Conservation (phyloP, 169 alveolate species). For the Eimeria falciformis region DNA sequence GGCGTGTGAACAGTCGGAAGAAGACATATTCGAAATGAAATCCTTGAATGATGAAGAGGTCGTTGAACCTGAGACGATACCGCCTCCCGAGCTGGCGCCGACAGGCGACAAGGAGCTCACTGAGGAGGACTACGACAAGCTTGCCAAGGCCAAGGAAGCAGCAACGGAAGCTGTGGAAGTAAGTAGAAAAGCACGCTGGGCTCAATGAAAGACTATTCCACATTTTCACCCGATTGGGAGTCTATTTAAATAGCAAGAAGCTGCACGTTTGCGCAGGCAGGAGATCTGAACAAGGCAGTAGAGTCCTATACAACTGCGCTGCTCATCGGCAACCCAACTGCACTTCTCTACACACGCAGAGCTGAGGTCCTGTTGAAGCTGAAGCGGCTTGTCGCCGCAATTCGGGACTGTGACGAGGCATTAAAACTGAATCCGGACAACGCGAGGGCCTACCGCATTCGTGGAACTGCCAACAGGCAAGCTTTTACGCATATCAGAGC, state of each 20-base stretch:
- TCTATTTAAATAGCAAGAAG: not conserved
- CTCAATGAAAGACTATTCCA: not conserved
- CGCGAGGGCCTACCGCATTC: slow-evolving; percentile 84
- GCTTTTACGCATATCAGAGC: not conserved
- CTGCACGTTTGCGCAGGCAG: slow-evolving; percentile 65
- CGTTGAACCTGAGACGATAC: slow-evolving; percentile 80
- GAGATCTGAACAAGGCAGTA: slow-evolving; percentile 79
- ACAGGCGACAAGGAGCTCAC: slow-evolving; percentile 83
- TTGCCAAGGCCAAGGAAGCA: slow-evolving; percentile 82
- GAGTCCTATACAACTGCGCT: slow-evolving; percentile 80
- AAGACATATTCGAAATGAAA: slow-evolving; percentile 78
- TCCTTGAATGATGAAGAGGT: slow-evolving; percentile 79
- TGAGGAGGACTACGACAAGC: slow-evolving; percentile 81
- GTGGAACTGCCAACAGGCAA: slow-evolving; percentile 85
- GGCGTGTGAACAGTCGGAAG: slow-evolving; percentile 71
- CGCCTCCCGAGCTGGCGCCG: slow-evolving; percentile 84
- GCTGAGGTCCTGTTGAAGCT: slow-evolving; percentile 83
- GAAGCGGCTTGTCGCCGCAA: slow-evolving; percentile 83
- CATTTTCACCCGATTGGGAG: not conserved
- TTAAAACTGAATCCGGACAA: slow-evolving; percentile 83
- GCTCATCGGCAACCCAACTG: slow-evolving; percentile 84
- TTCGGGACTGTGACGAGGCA: slow-evolving; percentile 86
- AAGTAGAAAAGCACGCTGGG: not conserved
- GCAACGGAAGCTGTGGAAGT: slow-evolving; percentile 79
- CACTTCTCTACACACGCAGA: slow-evolving; percentile 85